phyloP scores from a whole-genome alignment of 352 stramenopile genomes.

The Pythium apleroticum region DNA sequence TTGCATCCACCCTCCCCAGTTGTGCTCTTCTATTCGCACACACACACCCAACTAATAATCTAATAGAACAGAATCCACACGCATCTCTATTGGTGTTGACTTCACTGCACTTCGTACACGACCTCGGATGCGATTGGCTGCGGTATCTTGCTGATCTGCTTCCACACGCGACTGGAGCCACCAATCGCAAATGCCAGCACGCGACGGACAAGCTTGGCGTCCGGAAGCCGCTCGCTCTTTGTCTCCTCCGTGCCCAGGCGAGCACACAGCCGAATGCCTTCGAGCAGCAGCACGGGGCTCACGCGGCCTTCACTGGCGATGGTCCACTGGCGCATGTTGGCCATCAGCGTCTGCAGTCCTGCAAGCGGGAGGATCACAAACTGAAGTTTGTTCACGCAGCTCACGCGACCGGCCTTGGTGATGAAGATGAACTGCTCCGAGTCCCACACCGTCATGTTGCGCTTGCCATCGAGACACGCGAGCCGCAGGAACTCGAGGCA shows the following conservation, averaged over 20 bases:
- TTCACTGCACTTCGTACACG: constrained; percentile 33
- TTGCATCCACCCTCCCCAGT: neutral
- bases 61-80: constrained; percentile 6
- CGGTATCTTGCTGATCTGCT: constrained; percentile 52
- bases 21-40: no score
- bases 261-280: constrained; percentile 55
- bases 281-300: constrained; percentile 38
- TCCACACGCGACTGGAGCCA: constrained; percentile 65
- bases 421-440: constrained; percentile 78
- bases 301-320: constrained; percentile 34
- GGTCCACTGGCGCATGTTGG: constrained; percentile 53
- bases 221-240: constrained; percentile 2
- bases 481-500: constrained; percentile 87
- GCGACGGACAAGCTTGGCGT: constrained; percentile 48
- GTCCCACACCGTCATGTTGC: constrained; percentile 85
- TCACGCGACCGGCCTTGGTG: constrained; percentile 42
- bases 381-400: constrained; percentile 59
- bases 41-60: constrained; percentile 1
- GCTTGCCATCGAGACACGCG: constrained; percentile 38
- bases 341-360: constrained; percentile 57
- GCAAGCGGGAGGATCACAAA: constrained; percentile 62
- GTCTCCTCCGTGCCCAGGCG: constrained; percentile 41
- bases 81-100: neutral
- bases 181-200: constrained; percentile 62
- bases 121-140: constrained; percentile 44